These are phyloP conservation scores for Colletotrichum cordylinicola DNA, from an alignment of 2,329 filamentous ascomycete species.

Conservation along the genomic window DNA sequence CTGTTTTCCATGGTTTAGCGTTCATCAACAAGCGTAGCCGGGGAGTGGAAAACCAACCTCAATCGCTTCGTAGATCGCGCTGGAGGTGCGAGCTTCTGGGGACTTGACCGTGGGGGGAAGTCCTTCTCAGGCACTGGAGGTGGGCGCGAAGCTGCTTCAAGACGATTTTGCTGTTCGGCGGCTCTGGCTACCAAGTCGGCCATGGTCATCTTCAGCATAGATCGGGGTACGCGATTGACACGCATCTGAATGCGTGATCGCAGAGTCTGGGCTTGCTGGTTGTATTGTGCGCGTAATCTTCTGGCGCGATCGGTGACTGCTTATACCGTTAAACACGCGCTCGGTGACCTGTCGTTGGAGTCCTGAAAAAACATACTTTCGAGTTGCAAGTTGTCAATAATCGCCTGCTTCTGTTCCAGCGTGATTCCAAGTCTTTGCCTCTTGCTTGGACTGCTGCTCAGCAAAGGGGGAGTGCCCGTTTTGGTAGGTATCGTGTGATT, in stretches of 20 bases:
- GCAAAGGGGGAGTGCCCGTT: conserved; percentile 41
- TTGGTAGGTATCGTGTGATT: conserved; percentile 34
- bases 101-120: conserved; percentile 37
- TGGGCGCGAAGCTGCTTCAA: conserved; percentile 34
- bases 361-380: conserved; percentile 68
- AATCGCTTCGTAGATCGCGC: conserved; percentile 49
- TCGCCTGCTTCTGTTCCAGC: conserved; percentile 78
- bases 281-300: conserved; percentile 87
- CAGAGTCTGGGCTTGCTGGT: conserved; percentile 84
- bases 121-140: conserved; percentile 60
- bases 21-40: background rate
- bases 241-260: conserved; percentile 89
- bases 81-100: conserved; percentile 36
- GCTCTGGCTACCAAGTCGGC: conserved; percentile 72
- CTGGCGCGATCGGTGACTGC: conserved; percentile 86
- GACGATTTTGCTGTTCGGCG: conserved; percentile 46
- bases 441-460: conserved; percentile 64
- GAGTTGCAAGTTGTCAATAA: conserved; percentile 88
- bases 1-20: conserved; percentile 46
- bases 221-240: conserved; percentile 87
- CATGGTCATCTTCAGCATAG: conserved; percentile 81
- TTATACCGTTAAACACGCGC: conserved; percentile 22
- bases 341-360: background rate
- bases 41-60: conserved; percentile 45
- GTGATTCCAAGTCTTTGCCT: conserved; percentile 68